Evolutionary conservation across 164 flowering plant species (phyloP).

Genomic region (Nymphaea thermarum): DNA sequence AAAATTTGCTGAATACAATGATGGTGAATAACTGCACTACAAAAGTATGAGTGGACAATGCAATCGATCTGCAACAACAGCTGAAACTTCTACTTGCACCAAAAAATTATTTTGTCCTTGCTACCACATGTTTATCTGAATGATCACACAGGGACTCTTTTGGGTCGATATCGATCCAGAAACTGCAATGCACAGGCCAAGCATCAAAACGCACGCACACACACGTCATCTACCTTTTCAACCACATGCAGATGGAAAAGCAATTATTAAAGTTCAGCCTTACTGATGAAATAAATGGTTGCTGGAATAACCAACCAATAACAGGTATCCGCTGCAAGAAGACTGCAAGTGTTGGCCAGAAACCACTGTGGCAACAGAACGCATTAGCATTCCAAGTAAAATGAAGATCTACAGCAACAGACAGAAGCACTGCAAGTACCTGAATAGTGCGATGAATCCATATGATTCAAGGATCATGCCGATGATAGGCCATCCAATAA

Average conservation of each 20-base stretch:
- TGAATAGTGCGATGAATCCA: slow-evolving; percentile 87
- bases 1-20: no score
- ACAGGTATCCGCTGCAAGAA: slow-evolving; percentile 86
- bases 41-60: no score
- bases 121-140: no score
- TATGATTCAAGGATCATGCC: slow-evolving; percentile 95
- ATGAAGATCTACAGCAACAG: neutral
- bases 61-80: no score
- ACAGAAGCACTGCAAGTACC: slow-evolving; percentile 24
- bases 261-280: slow-evolving; percentile 5
- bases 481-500: slow-evolving; percentile 87
- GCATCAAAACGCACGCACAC: no score
- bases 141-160: slow-evolving; percentile 23
- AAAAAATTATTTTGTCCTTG: no score
- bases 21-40: no score
- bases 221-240: neutral
- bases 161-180: slow-evolving; percentile 19
- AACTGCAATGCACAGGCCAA: slow-evolving; percentile 10
- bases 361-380: slow-evolving; percentile 50
- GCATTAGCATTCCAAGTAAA: slow-evolving; percentile 5
- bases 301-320: slow-evolving; percentile 95
- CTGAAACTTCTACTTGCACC: no score
- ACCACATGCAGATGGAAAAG: neutral
- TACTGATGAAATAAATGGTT: slow-evolving; percentile 84
- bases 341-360: slow-evolving; percentile 93